phyloP scores from a whole-genome alignment of 1,139 yeast species.

The Geotrichum aggregatum region DNA sequence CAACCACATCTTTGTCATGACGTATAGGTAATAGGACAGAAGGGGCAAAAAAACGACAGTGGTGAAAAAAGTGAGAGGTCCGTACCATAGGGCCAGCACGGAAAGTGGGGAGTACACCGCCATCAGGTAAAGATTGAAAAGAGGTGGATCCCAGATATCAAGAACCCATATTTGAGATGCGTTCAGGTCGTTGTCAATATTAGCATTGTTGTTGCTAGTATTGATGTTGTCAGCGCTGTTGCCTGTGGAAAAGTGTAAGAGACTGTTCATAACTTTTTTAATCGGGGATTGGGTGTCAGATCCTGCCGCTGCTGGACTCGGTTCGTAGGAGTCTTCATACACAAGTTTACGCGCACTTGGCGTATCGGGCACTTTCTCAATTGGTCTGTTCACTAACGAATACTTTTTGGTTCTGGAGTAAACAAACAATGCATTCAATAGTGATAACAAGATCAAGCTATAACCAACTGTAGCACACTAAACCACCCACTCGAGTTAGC shows the following conservation, averaged over 20 bases:
- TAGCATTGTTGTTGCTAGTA: conserved; percentile 1
- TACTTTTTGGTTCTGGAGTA: conserved; percentile 37
- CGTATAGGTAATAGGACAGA: conserved; percentile 43
- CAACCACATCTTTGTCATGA: conserved; percentile 47
- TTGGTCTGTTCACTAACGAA: conserved; percentile 41
- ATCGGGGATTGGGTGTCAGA: conserved; percentile 15
- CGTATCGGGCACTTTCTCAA: conserved; percentile 40
- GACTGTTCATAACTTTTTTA: conserved; percentile 7
- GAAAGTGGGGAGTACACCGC: conserved; percentile 59
- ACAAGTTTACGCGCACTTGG: conserved; percentile 40
- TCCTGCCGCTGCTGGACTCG: too few species aligned
- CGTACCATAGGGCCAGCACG: conserved; percentile 43
- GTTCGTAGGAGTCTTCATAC: conserved; percentile 26
- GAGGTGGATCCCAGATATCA: conserved; percentile 57
- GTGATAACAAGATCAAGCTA: conserved; percentile 7
- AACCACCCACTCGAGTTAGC: not conserved
- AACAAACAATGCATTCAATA: conserved; percentile 10
- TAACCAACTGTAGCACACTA: conserved; percentile 11
- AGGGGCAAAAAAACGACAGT: conserved; percentile 33
- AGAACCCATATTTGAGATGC: conserved; percentile 46
- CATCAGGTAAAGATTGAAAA: conserved; percentile 47
- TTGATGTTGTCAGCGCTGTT: not conserved
- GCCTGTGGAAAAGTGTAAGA: not conserved
- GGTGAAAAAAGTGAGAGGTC: conserved; percentile 43
- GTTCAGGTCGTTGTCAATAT: conserved; percentile 2